Base-by-base conservation (phyloP, 106 monocot species). In the Dendrobium officinale region DNA sequence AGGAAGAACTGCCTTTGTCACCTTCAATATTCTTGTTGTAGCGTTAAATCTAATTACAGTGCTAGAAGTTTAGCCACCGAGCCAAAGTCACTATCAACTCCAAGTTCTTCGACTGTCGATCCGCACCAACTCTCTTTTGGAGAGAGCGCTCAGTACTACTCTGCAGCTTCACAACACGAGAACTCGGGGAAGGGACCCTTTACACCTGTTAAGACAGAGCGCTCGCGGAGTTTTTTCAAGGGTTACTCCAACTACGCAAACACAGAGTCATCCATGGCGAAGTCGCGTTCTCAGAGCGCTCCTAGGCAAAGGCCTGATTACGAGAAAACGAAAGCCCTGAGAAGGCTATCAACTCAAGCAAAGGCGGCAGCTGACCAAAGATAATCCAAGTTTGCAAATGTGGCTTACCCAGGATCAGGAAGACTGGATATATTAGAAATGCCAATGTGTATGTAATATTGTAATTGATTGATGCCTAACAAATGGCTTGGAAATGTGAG, bases 351-450 rank as follows among this genome's bases (percentile, higher is more conserved):
- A 1, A 29, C 18, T 73, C 31, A 16, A 5, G 31, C 1, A 31
- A 31, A 31, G 31, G 8, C 16, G 18, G n/a, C 47, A 20, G 24
- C 45, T 45, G 40, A 11, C 6, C 16, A 4, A 55, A 78, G 37
- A 40, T 67, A 51, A 9, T 67, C 81, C 10, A 92, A 86, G 77
- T 90, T 86, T 68, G 70, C 82, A 37, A 82, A 79, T 70, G 89
- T 89, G 80, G 89, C 88, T 3, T 92, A 90, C 72, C 88, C 86
- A 0, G 92, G 92, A 45, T 92, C 92, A 11, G 92, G 92, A 8
- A 77, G 92, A 70, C 27, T 92, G 75, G 88, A 89, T 33, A 49
- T 47, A 49, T 47, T 89, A 47, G 88, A 88, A 55, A 83, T 90
- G 84, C 88, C 92, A n/a, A 17, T 86, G 8, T 67, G 78, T 42